These are phyloP conservation scores for Didymellaceae sp. DNA, from an alignment of 2,329 filamentous ascomycete species.

Conservation along the genomic window DNA sequence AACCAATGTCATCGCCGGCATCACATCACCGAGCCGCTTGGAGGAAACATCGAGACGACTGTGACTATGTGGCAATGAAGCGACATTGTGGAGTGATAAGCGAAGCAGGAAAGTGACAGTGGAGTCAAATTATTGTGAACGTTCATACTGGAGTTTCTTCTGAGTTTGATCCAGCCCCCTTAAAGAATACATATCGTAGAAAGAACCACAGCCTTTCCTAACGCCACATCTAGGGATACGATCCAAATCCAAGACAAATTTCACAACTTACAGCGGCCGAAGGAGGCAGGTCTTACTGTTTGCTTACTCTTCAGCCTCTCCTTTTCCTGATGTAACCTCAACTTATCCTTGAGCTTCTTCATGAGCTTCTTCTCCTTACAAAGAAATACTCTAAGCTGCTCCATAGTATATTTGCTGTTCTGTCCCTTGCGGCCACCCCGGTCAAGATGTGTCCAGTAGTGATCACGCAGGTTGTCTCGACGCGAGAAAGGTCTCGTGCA, in stretches of 20 bases:
- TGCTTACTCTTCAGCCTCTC: slow-evolving; percentile 3
- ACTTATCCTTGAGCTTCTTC: slow-evolving; percentile 16
- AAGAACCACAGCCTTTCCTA: slow-evolving; percentile 2
- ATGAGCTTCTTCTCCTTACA: slow-evolving; percentile 25
- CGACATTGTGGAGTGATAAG: too few species aligned
- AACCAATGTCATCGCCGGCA: not conserved
- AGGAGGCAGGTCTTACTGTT: not conserved
- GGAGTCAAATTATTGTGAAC: too few species aligned
- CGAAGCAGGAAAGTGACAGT: too few species aligned
- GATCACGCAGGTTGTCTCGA: slow-evolving; percentile 33
- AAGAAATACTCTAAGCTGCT: slow-evolving; percentile 25
- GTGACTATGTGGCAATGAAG: too few species aligned
- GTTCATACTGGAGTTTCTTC: too few species aligned
- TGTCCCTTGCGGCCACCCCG: slow-evolving; percentile 25
- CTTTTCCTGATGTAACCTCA: slow-evolving; percentile 8
- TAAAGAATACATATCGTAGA: not conserved
- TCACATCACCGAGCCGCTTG: not conserved
- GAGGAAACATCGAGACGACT: too few species aligned
- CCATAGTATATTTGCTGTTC: slow-evolving; percentile 26
- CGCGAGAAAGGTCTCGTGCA: slow-evolving; percentile 26
- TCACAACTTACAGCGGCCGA: not conserved
- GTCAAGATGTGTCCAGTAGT: slow-evolving; percentile 35
- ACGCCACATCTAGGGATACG: not conserved
- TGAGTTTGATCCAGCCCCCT: too few species aligned
- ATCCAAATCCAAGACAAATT: not conserved